phyloP scores from a whole-genome alignment of 176 grass and related monocot genomes.

The Phoenix dactylifera region DNA sequence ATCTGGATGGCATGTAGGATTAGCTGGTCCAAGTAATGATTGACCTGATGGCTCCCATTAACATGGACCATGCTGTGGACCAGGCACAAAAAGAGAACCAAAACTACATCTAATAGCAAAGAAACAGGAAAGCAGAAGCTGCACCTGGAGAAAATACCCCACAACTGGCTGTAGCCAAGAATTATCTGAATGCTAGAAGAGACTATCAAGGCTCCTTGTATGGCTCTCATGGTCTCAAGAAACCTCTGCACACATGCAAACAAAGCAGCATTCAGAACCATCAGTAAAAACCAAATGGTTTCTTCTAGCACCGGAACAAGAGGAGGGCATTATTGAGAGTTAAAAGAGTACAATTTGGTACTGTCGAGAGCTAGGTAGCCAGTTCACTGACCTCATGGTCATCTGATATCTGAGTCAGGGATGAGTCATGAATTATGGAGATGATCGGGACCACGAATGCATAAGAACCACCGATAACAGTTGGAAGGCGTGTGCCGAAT shows the following conservation, averaged over 20 bases:
- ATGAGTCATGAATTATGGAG: slow-evolving; percentile 75
- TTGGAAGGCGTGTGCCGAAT: slow-evolving; percentile 89
- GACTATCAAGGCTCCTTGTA: slow-evolving; percentile 85
- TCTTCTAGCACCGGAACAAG: too few species aligned
- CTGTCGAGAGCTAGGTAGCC: neutral
- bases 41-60: slow-evolving; percentile 10
- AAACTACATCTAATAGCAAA: neutral
- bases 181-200: slow-evolving; percentile 98
- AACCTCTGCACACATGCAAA: slow-evolving; percentile 62
- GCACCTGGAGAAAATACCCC: slow-evolving; percentile 98
- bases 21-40: slow-evolving; percentile 2
- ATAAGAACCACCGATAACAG: slow-evolving; percentile 80
- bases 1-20: too few species aligned
- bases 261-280: neutral
- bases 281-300: too few species aligned
- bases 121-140: neutral
- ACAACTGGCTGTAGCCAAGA: slow-evolving; percentile 95
- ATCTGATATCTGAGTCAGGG: slow-evolving; percentile 44
- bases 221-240: slow-evolving; percentile 85
- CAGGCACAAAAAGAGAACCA: neutral
- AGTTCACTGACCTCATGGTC: slow-evolving; percentile 42
- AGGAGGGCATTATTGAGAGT: too few species aligned
- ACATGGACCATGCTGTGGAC: neutral
- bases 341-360: too few species aligned
- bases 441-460: slow-evolving; percentile 84